Evolutionary conservation across 2,329 filamentous ascomycete genomes (phyloP), one percentile per base, ranked within the genome.

Genomic region (Sporothrix pseudoabietina): DNA sequence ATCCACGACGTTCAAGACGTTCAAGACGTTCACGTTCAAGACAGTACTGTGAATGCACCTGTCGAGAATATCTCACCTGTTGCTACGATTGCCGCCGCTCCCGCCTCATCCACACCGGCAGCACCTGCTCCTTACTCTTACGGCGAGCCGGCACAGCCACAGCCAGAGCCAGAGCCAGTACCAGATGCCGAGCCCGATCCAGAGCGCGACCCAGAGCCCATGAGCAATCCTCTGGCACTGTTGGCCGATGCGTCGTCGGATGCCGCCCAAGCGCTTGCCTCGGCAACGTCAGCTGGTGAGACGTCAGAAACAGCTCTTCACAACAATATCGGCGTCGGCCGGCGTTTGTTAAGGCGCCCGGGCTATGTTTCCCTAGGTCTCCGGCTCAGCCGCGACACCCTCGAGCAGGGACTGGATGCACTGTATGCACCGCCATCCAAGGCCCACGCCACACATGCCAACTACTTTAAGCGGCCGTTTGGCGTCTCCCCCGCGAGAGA

Each of bases 281-380:
- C n/a, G 22, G 39, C 41, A 19, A 19, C 57, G 12, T 61, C 57
- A 30, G 10, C 26, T 8, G 22, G 22, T 14, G 55, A 16, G 12
- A 35, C 30, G 12, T 6, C 7, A 30, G 26, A 59, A 10, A 32
- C 32, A 12, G 16, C 41, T n/a, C 32, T 5, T n/a, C 9, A 54
- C 4, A 44, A 19, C 47, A 52, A 52, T 1, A 44, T 49, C 4
- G 61, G 61, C 22, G 22, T 66, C 14, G 61, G 61, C 22, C 61
- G 61, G 10, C 61, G 61, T 4, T 3, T 66, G 39, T 19, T 66
- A 10, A 39, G 61, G 9, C 61, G 61, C 2, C 61, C 61, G 0
- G 61, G 61, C 39, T 66, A 66, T 19, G 61, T 66, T 41, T 66
- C 61, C 10, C 41, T 66, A 0, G 61, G 61, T 19, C 61, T 66